These are phyloP conservation scores for Yamadazyma kanchanaburiensis DNA, from an alignment of 1,139 yeast species.

Conservation along the genomic window DNA sequence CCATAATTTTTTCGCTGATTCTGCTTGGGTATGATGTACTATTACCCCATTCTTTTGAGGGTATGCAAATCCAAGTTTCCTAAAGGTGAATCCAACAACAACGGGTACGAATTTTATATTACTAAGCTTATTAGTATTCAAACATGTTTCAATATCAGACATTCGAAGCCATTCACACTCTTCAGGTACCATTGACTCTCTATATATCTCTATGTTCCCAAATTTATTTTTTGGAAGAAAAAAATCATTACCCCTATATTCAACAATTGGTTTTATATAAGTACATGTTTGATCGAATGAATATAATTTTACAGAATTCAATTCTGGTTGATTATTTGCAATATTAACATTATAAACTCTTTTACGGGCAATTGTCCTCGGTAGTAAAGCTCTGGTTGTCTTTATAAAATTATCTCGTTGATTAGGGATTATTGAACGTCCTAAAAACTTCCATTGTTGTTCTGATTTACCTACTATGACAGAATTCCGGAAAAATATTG, in stretches of 20 bases:
- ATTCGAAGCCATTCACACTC: constrained; percentile 29
- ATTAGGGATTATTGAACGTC: constrained; percentile 26
- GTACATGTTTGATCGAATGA: constrained; percentile 32
- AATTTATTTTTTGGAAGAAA: constrained; percentile 27
- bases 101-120: constrained; percentile 28
- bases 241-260: constrained; percentile 6
- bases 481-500: constrained; percentile 23
- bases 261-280: constrained; percentile 17
- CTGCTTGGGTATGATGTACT: constrained; percentile 18
- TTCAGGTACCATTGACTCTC: constrained; percentile 31
- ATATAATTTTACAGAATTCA: constrained; percentile 21
- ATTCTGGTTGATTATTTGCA: constrained; percentile 16
- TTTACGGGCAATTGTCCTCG: constrained; percentile 23
- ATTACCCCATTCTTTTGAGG: constrained; percentile 32
- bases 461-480: constrained; percentile 32
- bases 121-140: constrained; percentile 12
- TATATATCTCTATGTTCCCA: constrained; percentile 35
- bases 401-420: constrained; percentile 21
- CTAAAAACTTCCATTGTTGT: constrained; percentile 38
- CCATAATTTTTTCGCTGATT: constrained; percentile 26
- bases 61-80: constrained; percentile 24
- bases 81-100: constrained; percentile 31
- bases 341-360: constrained; percentile 19
- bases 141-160: constrained; percentile 21
- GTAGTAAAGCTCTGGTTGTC: constrained; percentile 16